Percentiles rank a stretch among this genome's conserved stretches.
Evolutionary conservation across 768 basidiomycete genomes (phyloP).

Genomic region (Hypsizygus marmoreus): DNA sequence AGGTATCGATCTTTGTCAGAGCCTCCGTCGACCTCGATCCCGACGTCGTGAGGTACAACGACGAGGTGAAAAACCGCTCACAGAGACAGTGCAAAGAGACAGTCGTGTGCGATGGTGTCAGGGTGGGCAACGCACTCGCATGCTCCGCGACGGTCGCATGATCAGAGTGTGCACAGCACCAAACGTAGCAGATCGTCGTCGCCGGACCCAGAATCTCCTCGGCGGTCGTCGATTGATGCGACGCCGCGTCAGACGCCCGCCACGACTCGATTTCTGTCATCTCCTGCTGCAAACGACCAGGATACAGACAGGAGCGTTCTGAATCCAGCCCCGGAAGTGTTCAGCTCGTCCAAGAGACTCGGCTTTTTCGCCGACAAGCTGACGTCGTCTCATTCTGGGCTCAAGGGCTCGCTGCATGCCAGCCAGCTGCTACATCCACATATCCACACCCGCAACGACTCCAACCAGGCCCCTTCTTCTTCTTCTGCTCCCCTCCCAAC

Average conservation of each 20-base stretch:
- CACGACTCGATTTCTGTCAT: slow-evolving; percentile 34
- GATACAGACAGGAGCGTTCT: slow-evolving; percentile 28
- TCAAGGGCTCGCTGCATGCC: slow-evolving; percentile 31
- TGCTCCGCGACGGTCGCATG: slow-evolving; percentile 40
- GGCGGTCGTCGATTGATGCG: slow-evolving; percentile 50
- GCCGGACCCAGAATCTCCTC: slow-evolving; percentile 34
- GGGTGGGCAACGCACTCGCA: slow-evolving; percentile 29
- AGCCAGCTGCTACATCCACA: slow-evolving; percentile 39
- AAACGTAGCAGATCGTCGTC: slow-evolving; percentile 34
- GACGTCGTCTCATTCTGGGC: slow-evolving; percentile 37
- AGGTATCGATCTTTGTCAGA: no score
- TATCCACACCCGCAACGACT: slow-evolving; percentile 40
- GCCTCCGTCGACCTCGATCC: no score
- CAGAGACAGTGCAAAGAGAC: no score
- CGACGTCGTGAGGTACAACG: not conserved
- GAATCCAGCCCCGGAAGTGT: slow-evolving; percentile 26
- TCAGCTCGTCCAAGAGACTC: slow-evolving; percentile 38
- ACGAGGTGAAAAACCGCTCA: slow-evolving; percentile 1
- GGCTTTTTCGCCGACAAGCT: slow-evolving; percentile 47
- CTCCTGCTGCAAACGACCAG: slow-evolving; percentile 28
- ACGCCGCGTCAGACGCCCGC: slow-evolving; percentile 50
- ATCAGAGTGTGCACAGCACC: slow-evolving; percentile 28
- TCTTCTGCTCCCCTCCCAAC: slow-evolving; percentile 23
- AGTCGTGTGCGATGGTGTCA: slow-evolving; percentile 24
- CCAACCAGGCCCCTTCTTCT: slow-evolving; percentile 21